Evolutionary conservation across 306 rosid species (phyloP).

Genomic region (Cicer bijugum): DNA sequence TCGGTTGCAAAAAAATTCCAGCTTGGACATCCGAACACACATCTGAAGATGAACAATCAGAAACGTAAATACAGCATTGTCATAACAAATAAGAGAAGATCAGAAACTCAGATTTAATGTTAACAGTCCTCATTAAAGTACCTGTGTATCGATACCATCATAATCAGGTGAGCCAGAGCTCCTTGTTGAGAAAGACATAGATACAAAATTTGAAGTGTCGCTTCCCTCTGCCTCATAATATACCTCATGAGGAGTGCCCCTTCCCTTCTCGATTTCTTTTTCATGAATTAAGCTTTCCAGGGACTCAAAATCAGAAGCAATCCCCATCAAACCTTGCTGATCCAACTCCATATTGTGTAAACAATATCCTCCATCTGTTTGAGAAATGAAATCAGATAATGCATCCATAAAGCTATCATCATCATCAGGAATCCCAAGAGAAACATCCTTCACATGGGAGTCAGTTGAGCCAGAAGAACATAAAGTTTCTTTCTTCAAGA

Average conservation of each 20-base stretch:
- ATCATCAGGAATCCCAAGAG: slow-evolving; percentile 58
- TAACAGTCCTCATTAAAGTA: slow-evolving; percentile 47
- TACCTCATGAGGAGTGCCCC: slow-evolving; percentile 58
- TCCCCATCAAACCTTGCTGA: slow-evolving; percentile 49
- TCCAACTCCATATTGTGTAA: slow-evolving; percentile 55
- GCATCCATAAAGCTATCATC: slow-evolving; percentile 89
- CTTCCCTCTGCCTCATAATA: slow-evolving; percentile 80
- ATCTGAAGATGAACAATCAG: slow-evolving; percentile 62
- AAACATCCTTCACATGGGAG: slow-evolving; percentile 58
- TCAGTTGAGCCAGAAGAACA: slow-evolving; percentile 48
- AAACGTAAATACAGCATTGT: slow-evolving; percentile 41
- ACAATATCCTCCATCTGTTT: slow-evolving; percentile 59
- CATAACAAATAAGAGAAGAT: slow-evolving; percentile 14
- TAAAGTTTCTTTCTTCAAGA: slow-evolving; percentile 58
- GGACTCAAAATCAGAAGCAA: slow-evolving; percentile 58
- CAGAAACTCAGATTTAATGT: slow-evolving; percentile 37
- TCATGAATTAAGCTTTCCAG: slow-evolving; percentile 61
- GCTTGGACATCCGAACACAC: slow-evolving; percentile 85
- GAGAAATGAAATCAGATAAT: slow-evolving; percentile 77
- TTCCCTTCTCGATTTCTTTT: slow-evolving; percentile 59
- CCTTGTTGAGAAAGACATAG: slow-evolving; percentile 68
- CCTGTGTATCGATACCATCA: slow-evolving; percentile 95
- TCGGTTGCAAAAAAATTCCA: slow-evolving; percentile 90
- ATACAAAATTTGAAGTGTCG: slow-evolving; percentile 73
- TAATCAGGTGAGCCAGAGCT: slow-evolving; percentile 76